Percentiles rank a stretch among this genome's conserved stretches.
phyloP scores from a whole-genome alignment of 768 basidiomycete genomes.

The Strobilomyces confusus region DNA sequence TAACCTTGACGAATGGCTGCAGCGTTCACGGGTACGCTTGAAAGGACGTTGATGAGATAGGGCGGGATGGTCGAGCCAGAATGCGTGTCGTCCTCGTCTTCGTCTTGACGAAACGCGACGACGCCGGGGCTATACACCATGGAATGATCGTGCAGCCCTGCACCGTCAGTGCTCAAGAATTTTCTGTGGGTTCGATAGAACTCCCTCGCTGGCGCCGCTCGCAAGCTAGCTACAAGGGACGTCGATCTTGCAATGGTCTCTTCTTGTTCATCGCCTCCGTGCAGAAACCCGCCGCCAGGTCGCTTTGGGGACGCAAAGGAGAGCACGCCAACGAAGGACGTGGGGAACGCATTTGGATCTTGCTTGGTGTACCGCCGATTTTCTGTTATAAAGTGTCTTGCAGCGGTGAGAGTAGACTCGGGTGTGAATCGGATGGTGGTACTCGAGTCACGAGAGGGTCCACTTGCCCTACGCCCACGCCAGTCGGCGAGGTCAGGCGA shows the following conservation, averaged over 20 bases:
- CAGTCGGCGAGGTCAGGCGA: slow-evolving; percentile 34
- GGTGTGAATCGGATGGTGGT: slow-evolving; percentile 28
- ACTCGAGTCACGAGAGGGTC: slow-evolving; percentile 10
- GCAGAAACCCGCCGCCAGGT: slow-evolving; percentile 42
- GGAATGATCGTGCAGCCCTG: slow-evolving; percentile 43
- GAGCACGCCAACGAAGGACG: slow-evolving; percentile 35
- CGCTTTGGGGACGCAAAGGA: slow-evolving; percentile 43
- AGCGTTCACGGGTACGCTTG: too few species aligned
- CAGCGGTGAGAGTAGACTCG: slow-evolving; percentile 31
- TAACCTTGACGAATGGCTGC: too few species aligned
- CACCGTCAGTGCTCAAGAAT: slow-evolving; percentile 34
- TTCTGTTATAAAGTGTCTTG: slow-evolving; percentile 24
- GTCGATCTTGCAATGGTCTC: slow-evolving; percentile 40
- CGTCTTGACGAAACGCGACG: slow-evolving; percentile 40
- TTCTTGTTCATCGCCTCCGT: slow-evolving; percentile 45
- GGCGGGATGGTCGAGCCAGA: slow-evolving; percentile 27
- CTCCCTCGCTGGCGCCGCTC: slow-evolving; percentile 28
- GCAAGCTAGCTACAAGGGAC: slow-evolving; percentile 38
- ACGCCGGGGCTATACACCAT: slow-evolving; percentile 46
- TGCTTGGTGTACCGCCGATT: slow-evolving; percentile 10
- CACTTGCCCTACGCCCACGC: slow-evolving; percentile 19
- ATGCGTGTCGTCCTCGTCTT: slow-evolving; percentile 19
- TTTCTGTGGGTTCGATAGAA: slow-evolving; percentile 41
- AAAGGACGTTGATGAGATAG: too few species aligned
- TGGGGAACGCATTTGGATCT: slow-evolving; percentile 17